phyloP scores from a whole-genome alignment of 129 eudicot species.

The Helianthus annuus region HanXRQr2.0-SUNRISE NC_035435.2:20347972-20348471 shows the following conservation, averaged over 20 bases:
- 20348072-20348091: neutral
- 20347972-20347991: constrained; percentile 74
- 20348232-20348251: neutral
- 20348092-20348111: neutral
- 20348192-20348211: too few relatives aligned
- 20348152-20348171: neutral
- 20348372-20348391: constrained; percentile 84
- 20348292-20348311: neutral
- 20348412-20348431: constrained; percentile 79
- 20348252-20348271: neutral
- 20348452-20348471: constrained; percentile 80
- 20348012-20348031: constrained; percentile 74
- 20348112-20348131: neutral
- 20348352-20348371: constrained; percentile 42
- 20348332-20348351: constrained; percentile 9
- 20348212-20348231: neutral
- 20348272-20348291: neutral
- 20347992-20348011: constrained; percentile 96
- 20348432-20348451: constrained; percentile 61
- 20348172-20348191: too few relatives aligned
- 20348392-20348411: constrained; percentile 99
- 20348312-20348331: neutral
- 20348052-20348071: neutral
- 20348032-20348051: neutral
- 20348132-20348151: neutral